Evolutionary conservation across 495 filamentous ascomycete species (phyloP), one percentile per base, ranked within the genome.

Genomic region (Collariella sp.): DNA sequence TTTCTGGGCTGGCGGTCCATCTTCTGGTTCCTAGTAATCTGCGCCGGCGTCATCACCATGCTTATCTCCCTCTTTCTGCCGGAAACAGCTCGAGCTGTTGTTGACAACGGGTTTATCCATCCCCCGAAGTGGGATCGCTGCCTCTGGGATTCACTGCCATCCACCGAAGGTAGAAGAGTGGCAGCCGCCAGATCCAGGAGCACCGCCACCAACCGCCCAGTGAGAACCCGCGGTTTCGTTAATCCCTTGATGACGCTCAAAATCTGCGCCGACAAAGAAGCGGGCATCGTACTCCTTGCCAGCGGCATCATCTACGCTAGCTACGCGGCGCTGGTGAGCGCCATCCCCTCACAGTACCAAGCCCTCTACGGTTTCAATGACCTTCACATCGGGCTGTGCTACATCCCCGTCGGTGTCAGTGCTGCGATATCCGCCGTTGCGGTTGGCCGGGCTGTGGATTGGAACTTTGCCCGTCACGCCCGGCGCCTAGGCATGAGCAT

Each of bases 401-500:
- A 72, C 54, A 55, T 83, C 0, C 78, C 79, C 3, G 62, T 80
- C 52, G 79, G 79, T 7, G 23, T 50, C 5, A 78, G 79, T 41
- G 85, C 84, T 35, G 78, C 78, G 20, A 71, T 83, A 12, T 66
- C 83, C 13, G 79, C 83, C 11, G 80, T 81, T 29, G 71, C 82
- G 24, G 74, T 83, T 45, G 57, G 84, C 36, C 67, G 62, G 50
- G 39, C 78, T 6, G 67, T 82, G 34, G 80, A 83, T 52, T 69
- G 69, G 61, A 77, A 78, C 50, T 83, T 77, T 60, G 62, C 70
- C 0, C 71, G 72, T 1, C 67, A 72, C 18, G 77, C 79, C 24
- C 47, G 54, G 18, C 59, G 57, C 0, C 62, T 67, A 1, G 72
- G 72, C 16, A 65, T 82, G 13, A 65, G 72, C 0, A 52, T 78